Evolutionary conservation across 768 basidiomycete genomes (phyloP).

Genomic region (Kwoniella newhampshirensis): DNA sequence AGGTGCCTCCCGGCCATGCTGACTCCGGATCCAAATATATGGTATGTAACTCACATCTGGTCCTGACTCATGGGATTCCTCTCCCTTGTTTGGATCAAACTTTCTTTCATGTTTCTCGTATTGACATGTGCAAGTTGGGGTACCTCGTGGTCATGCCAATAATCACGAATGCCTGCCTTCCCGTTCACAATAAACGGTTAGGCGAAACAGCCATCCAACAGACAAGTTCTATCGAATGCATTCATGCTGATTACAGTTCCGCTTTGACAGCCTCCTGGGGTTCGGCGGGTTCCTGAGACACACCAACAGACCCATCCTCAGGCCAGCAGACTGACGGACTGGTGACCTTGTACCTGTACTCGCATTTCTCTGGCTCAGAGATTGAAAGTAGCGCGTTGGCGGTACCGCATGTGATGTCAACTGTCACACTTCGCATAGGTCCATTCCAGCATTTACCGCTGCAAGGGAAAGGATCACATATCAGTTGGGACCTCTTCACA

Average conservation of each 20-base stretch:
- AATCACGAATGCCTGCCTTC: no score
- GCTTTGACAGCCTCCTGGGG: constrained; percentile 30
- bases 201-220: neutral
- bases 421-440: constrained; percentile 74
- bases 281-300: constrained; percentile 1
- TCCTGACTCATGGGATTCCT: no score
- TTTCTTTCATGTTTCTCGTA: no score
- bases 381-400: constrained; percentile 77
- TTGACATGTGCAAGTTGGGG: no score
- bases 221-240: neutral
- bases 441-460: constrained; percentile 97
- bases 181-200: no score
- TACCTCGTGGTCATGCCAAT: no score
- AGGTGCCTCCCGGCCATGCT: no score
- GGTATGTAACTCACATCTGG: no score
- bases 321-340: constrained; percentile 75
- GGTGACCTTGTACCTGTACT: constrained; percentile 83
- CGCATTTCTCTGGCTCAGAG: constrained; percentile 91
- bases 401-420: constrained; percentile 78
- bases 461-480: constrained; percentile 32
- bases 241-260: constrained; percentile 24
- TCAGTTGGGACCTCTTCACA: no score
- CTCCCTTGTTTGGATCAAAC: no score
- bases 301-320: constrained; percentile 5
- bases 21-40: no score